Conservation (phyloP, 371 early-diverging fungal species). For the Apophysomyces sp. region DNA sequence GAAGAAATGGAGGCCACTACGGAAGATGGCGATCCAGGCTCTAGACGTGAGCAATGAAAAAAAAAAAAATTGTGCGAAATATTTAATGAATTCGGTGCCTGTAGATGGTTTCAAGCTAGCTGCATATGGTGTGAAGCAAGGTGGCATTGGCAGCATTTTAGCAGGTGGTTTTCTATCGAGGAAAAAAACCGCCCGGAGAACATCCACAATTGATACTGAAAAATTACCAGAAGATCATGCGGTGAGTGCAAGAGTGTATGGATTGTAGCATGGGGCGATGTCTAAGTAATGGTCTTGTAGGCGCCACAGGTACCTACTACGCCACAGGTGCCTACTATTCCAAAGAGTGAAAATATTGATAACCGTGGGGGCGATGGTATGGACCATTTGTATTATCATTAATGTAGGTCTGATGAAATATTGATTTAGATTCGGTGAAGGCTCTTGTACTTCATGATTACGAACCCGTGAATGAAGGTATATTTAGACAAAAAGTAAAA, state of each 20-base stretch:
- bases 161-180: slow-evolving; percentile 57
- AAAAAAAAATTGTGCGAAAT: too few species aligned
- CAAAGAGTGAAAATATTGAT: neutral
- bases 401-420: neutral
- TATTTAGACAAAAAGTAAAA: neutral
- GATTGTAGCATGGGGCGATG: neutral
- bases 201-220: slow-evolving; percentile 19
- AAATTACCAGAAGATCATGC: slow-evolving; percentile 1
- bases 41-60: slow-evolving; percentile 13
- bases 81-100: too few species aligned
- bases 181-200: slow-evolving; percentile 29
- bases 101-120: slow-evolving; percentile 57
- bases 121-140: slow-evolving; percentile 81
- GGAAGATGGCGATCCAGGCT: neutral
- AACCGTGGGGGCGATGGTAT: slow-evolving; percentile 2
- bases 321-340: too few species aligned
- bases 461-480: slow-evolving; percentile 58
- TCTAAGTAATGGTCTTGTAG: too few species aligned
- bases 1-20: slow-evolving; percentile 6
- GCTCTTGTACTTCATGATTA: slow-evolving; percentile 61
- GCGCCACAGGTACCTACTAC: neutral
- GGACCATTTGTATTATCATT: neutral
- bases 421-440: slow-evolving; percentile 19
- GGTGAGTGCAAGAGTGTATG: neutral
- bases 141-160: slow-evolving; percentile 79